These are phyloP conservation scores for Lathyrus aphaca DNA, from an alignment of 306 rosid genomes.

Conservation along the genomic window DNA sequence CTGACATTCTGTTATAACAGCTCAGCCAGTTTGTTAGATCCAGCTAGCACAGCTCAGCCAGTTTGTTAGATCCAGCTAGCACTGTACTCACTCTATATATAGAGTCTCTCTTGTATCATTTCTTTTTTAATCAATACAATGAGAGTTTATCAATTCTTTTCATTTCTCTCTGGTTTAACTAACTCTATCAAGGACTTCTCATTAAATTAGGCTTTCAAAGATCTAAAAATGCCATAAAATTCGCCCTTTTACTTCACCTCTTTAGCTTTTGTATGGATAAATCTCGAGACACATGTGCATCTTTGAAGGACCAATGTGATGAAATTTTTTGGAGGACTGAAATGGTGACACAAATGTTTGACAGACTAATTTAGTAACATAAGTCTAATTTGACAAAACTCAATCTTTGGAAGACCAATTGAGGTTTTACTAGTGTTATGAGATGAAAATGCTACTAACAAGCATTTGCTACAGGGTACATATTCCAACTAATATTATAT, in stretches of 20 bases:
- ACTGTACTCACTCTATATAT: no score
- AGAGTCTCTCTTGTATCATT: no score
- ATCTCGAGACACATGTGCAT: neutral
- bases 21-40: no score
- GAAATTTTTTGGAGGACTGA: neutral
- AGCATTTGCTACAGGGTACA: slow-evolving; percentile 21
- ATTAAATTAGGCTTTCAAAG: slow-evolving; percentile 2
- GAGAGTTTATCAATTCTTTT: no score
- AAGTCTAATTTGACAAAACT: neutral
- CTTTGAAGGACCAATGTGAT: neutral
- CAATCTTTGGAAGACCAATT: slow-evolving; percentile 5
- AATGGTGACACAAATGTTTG: slow-evolving; percentile 8
- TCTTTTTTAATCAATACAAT: no score
- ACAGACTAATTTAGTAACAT: neutral
- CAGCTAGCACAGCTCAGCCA: no score
- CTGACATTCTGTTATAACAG: no score
- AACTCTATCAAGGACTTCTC: no score
- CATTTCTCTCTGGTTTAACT: no score
- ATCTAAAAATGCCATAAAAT: neutral
- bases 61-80: no score
- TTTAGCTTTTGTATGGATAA: no score
- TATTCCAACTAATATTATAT: slow-evolving; percentile 30
- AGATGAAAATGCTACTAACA: slow-evolving; percentile 13
- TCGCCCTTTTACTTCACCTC: neutral
- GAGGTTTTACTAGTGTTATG: slow-evolving; percentile 6